Base-by-base conservation (phyloP, 345 rosid genomes). In the Orychophragmus violaceus region DNA sequence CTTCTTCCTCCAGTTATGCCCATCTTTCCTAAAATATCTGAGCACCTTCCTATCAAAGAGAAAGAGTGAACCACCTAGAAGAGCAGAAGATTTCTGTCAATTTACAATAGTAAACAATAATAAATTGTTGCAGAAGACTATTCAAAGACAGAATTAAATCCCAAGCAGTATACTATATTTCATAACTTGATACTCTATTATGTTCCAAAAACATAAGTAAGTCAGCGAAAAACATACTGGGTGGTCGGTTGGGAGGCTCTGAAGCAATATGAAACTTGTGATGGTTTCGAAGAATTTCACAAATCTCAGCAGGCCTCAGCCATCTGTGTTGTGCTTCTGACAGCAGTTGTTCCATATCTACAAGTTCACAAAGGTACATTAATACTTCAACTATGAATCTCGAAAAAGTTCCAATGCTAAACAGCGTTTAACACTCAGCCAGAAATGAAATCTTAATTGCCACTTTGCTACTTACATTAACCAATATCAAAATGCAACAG, bases 241-340 rank as follows among this genome's bases (percentile, higher is more conserved):
- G 86, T 11, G 98, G 98, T 72, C 76, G 77, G 30, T 62, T 79
- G 23, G 97, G 91, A 60, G 98, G 82, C 81, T 92, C 96, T 0
- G 96, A 35, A 3, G 89, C 62, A 75, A 92, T 87, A 17, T 69
- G 88, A 76, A 92, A 92, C 75, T 87, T 86, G 58, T 81, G 83
- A 81, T 87, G 78, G 68, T 86, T 87, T 48, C 86, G 78, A 66
- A 92, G 97, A 74, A 92, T 89, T 78, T 92, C 97, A 74, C 91
- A 87, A 69, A 92, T 92, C 83, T 92, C 97, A 49, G 97, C 90
- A 78, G 98, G 98, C 8, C 96, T 85, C 70, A 92, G 68, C 98
- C 98, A 92, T 62, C 98, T 83, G 71, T 86, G 84, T 64, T 89
- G 97, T 8, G 98, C 98, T 82, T 87, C 93, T 5, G 75, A 50